Evolutionary conservation across 805 yeast genomes (phyloP).

Genomic region (Jamesozyma lodderae): DNA sequence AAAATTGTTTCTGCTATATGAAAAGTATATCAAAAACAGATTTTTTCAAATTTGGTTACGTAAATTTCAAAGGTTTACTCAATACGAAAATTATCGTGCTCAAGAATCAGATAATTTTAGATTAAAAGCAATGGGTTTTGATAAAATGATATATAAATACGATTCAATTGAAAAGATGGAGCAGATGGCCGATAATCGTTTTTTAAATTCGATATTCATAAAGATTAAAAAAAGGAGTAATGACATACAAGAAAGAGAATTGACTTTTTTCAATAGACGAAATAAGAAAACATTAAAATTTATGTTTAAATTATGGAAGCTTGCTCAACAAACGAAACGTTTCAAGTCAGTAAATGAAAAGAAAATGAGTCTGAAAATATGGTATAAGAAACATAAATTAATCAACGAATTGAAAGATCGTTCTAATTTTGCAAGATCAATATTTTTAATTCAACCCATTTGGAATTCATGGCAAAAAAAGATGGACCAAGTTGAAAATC

Average conservation of each 20-base stretch:
- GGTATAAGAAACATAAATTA: slow-evolving; percentile 4
- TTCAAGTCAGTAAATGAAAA: not conserved
- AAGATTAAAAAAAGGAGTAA: slow-evolving; percentile 6
- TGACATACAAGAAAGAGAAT: not conserved
- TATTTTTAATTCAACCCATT: slow-evolving; percentile 5
- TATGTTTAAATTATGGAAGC: not conserved
- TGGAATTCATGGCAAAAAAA: not conserved
- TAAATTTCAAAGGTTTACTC: not conserved
- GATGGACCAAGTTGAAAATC: not conserved
- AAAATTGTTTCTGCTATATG: slow-evolving; percentile 3
- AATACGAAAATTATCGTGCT: slow-evolving; percentile 5
- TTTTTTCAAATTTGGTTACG: slow-evolving; percentile 4
- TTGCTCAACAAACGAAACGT: not conserved
- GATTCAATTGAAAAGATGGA: slow-evolving; percentile 13
- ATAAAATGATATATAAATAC: slow-evolving; percentile 12
- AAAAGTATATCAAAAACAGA: slow-evolving; percentile 6
- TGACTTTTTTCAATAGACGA: not conserved
- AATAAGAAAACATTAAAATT: not conserved
- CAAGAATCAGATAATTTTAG: slow-evolving; percentile 11
- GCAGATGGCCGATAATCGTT: slow-evolving; percentile 19
- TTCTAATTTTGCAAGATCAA: slow-evolving; percentile 7
- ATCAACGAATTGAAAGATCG: slow-evolving; percentile 10
- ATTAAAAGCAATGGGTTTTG: slow-evolving; percentile 12
- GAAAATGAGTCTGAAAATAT: not conserved
- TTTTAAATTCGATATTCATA: slow-evolving; percentile 13